A percentile compares a stretch with the other conserved stretches of the same genome.
phyloP scores from a whole-genome alignment of 2,329 filamentous ascomycete species.

The Diaporthe australafricana region DNA sequence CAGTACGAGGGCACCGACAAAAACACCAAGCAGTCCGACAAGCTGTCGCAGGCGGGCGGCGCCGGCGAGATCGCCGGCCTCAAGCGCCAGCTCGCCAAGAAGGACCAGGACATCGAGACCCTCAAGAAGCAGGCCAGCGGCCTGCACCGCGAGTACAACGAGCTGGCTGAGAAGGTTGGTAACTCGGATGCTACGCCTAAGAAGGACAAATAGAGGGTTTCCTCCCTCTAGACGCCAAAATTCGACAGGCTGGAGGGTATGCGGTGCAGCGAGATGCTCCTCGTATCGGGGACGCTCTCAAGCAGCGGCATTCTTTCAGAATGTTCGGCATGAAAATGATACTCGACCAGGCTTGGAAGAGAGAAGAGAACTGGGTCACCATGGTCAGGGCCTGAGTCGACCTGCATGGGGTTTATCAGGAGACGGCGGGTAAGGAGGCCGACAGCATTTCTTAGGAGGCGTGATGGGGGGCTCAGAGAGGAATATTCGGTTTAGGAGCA shows the following conservation, averaged over 20 bases:
- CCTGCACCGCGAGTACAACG: conserved; percentile 86
- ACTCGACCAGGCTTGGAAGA: not conserved
- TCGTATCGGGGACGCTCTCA: not conserved
- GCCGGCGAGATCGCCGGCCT: conserved; percentile 80
- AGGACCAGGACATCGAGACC: conserved; percentile 85
- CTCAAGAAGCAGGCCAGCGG: conserved; percentile 94
- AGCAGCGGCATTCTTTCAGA: not conserved
- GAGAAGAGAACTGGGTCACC: not conserved
- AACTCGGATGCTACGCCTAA: conserved; percentile 64
- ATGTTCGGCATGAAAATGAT: not conserved
- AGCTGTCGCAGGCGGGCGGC: conserved; percentile 78
- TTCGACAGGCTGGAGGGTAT: not conserved
- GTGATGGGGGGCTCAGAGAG: not conserved
- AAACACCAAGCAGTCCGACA: conserved; percentile 74
- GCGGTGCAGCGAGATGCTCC: too few species aligned
- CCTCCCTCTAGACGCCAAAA: not conserved
- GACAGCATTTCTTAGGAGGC: not conserved
- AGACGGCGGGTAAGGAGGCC: not conserved
- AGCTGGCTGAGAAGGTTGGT: conserved; percentile 84
- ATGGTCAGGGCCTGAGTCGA: not conserved
- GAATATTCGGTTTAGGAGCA: not conserved
- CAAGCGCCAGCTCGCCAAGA: conserved; percentile 78
- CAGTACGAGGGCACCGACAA: conserved; percentile 75
- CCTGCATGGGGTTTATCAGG: not conserved
- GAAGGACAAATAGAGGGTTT: conserved; percentile 64